Conservation (phyloP, 108 stramenopile genomes). For the Conticribra weissflogii region DNA sequence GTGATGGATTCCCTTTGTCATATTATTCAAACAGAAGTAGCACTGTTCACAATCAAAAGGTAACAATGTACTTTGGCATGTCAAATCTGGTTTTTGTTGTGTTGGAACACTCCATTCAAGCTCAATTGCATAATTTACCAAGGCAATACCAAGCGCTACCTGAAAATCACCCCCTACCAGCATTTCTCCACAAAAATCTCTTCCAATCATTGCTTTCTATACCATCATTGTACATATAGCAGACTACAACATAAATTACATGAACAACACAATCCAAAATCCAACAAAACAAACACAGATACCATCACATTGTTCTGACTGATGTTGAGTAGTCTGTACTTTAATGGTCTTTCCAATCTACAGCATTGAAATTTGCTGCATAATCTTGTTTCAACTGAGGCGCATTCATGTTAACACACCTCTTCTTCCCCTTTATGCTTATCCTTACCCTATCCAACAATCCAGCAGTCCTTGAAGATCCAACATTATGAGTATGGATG, state of each 20-base stretch:
- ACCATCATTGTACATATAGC: background rate
- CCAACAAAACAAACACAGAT: background rate
- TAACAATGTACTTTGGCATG: slow-evolving; percentile 8
- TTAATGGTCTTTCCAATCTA: background rate
- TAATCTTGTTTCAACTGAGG: background rate
- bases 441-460: slow-evolving; percentile 6
- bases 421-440: background rate
- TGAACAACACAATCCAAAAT: background rate
- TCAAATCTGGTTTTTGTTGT: slow-evolving; percentile 3
- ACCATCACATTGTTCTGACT: background rate
- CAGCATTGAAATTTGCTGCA: background rate
- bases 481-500: slow-evolving; percentile 10
- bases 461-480: no score
- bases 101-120: slow-evolving; percentile 12
- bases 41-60: slow-evolving; percentile 24
- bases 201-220: background rate
- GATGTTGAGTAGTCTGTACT: background rate
- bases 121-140: slow-evolving; percentile 21
- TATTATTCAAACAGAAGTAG: slow-evolving; percentile 15
- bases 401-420: background rate
- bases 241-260: background rate
- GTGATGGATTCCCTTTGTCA: slow-evolving; percentile 3
- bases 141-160: slow-evolving; percentile 13
- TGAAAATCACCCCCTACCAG: slow-evolving; percentile 10
- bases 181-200: background rate